Evolutionary conservation across 768 basidiomycete genomes (phyloP).

Genomic region (Dacryopinax primogenitus): DNA sequence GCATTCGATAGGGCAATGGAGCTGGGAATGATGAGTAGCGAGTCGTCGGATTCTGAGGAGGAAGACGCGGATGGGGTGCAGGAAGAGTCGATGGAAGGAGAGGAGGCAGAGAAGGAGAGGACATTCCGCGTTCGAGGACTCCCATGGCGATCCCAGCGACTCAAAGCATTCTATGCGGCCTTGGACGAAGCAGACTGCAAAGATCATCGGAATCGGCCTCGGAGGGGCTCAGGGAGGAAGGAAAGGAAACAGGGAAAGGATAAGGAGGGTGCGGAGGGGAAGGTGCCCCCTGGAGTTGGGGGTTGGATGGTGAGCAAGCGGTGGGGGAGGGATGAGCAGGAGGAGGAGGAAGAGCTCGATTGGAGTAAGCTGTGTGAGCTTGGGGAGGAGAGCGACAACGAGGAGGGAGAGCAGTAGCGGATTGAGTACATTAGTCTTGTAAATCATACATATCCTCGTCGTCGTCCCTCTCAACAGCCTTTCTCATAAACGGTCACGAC

Average conservation of each 20-base stretch:
- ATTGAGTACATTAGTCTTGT: conserved; percentile 9
- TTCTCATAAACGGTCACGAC: not conserved
- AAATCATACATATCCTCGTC: conserved; percentile 15
- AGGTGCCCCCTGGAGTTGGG: not conserved
- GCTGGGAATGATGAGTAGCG: conserved; percentile 1
- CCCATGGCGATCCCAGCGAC: not conserved
- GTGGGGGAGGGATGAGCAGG: not conserved
- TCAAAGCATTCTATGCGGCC: not conserved
- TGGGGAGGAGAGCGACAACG: not conserved
- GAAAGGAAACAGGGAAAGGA: not conserved
- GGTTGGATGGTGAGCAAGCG: not conserved
- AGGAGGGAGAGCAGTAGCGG: not conserved
- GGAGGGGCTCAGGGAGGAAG: not conserved
- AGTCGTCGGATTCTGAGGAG: conserved; percentile 8
- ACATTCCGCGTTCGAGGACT: not conserved
- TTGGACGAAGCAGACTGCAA: not conserved
- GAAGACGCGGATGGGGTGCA: conserved; percentile 6
- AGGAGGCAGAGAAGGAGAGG: conserved; percentile 8
- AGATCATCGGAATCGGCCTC: not conserved
- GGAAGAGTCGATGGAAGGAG: conserved; percentile 10
- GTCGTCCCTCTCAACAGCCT: not conserved
- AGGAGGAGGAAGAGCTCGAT: not conserved
- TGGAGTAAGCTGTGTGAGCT: not conserved
- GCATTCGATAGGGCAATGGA: not conserved
- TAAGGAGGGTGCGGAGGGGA: not conserved